Evolutionary conservation across 2,329 filamentous ascomycete species (phyloP).

Genomic region (Whalleya microplaca): DNA sequence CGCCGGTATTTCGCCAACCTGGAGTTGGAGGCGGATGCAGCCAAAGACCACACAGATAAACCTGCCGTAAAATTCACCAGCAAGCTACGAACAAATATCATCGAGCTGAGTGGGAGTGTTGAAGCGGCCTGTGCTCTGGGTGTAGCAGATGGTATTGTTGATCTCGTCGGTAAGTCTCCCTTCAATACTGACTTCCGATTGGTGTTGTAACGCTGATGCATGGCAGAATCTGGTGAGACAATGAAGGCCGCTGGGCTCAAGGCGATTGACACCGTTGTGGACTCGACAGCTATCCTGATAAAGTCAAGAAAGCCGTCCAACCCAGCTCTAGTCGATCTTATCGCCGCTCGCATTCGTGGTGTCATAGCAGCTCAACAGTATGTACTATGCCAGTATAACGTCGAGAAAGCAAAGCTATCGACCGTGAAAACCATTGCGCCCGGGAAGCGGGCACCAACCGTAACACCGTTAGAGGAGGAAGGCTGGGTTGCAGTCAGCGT

Average conservation of each 20-base stretch:
- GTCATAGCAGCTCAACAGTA: slow-evolving; percentile 95
- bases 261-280: slow-evolving; percentile 90
- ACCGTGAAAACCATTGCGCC: slow-evolving; percentile 80
- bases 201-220: slow-evolving; percentile 1
- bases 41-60: slow-evolving; percentile 40
- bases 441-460: slow-evolving; percentile 88
- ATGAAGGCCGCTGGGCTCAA: slow-evolving; percentile 96
- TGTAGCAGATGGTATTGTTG: slow-evolving; percentile 95
- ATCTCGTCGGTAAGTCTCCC: slow-evolving; percentile 79
- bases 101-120: slow-evolving; percentile 94
- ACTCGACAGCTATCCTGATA: slow-evolving; percentile 87
- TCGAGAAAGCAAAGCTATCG: slow-evolving; percentile 70
- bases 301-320: slow-evolving; percentile 86
- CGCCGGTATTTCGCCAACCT: slow-evolving; percentile 82
- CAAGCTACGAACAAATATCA: slow-evolving; percentile 84
- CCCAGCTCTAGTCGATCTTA: slow-evolving; percentile 78
- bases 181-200: background rate
- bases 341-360: slow-evolving; percentile 84
- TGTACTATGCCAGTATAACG: slow-evolving; percentile 96
- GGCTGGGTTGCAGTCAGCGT: slow-evolving; percentile 93
- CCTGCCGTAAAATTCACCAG: slow-evolving; percentile 36
- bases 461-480: slow-evolving; percentile 85
- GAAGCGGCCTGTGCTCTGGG: slow-evolving; percentile 95
- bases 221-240: slow-evolving; percentile 89
- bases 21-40: slow-evolving; percentile 59